Base-by-base conservation (phyloP, 148 eudicot genomes). In the Linanthus parryae region DNA sequence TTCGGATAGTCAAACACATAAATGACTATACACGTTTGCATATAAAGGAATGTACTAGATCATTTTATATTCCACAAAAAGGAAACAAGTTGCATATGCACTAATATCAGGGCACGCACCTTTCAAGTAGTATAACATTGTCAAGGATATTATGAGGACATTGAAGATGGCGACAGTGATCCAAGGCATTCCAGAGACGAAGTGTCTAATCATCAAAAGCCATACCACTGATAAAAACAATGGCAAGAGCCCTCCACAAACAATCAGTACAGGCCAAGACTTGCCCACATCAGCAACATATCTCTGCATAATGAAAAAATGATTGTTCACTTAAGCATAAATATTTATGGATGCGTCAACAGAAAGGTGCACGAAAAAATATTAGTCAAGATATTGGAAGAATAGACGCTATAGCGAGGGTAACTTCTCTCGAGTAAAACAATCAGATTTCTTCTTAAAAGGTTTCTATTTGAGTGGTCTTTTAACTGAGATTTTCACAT, bases 121-220 rank as follows among this genome's bases (percentile, higher is more conserved):
- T 92, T 92, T 82, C 37, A 74, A 61, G 70, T 87, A 92, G 66
- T 77, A 73, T 28, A 92, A 68, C 90, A 92, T 80, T 21, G 96
- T 92, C 52, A 87, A 80, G 19, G 99, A 79, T 65, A 87, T 65
- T 16, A 88, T 63, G 55, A 92, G 88, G 52, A 82, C 40, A 65
- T 92, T 88, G 50, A 92, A 92, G 43, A 92, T 69, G 44, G 67
- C 34, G 61, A 92, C 99, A 7, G 96, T 92, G 44, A 92, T 74
- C 99, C 99, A 92, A 15, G 96, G 96, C 99, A 92, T 92, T 58
- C 83, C 99, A 61, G 82, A 59, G 45, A 87, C 99, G 71, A 92
- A 75, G 71, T 92, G 91, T 36, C 95, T 84, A 48, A 92, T 88
- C 85, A 92, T 48, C 61, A 88, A 67, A 68, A 92, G 73, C 99